phyloP scores from a whole-genome alignment of 2,329 filamentous ascomycete genomes.

The Xylariales sp. region DNA sequence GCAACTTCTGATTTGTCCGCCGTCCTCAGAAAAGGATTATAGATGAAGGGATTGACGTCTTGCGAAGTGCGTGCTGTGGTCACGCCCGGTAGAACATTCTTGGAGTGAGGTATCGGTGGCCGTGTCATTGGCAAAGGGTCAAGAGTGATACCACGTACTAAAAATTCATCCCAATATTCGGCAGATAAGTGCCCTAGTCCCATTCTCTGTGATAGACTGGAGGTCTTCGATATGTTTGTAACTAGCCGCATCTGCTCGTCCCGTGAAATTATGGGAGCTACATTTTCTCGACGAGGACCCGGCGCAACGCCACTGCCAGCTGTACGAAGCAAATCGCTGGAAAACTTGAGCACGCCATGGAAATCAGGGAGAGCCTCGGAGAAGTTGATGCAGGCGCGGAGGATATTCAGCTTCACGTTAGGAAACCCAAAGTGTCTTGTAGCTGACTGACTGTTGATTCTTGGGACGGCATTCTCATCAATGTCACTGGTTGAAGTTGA shows the following conservation, averaged over 20 bases:
- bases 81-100: conserved; percentile 64
- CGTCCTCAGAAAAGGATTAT: conserved; percentile 88
- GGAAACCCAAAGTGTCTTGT: conserved; percentile 79
- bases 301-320: conserved; percentile 85
- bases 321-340: conserved; percentile 83
- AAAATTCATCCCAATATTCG: conserved; percentile 97
- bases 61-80: conserved; percentile 64
- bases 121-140: conserved; percentile 70
- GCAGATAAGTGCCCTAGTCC: conserved; percentile 77
- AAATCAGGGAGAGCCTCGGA: conserved; percentile 95
- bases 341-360: conserved; percentile 87
- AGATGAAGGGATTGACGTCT: conserved; percentile 87
- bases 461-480: conserved; percentile 63
- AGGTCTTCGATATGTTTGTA: conserved; percentile 86
- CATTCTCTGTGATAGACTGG: conserved; percentile 79
- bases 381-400: conserved; percentile 91
- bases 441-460: conserved; percentile 70
- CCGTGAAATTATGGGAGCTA: conserved; percentile 74
- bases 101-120: conserved; percentile 74
- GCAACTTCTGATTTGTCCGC: conserved; percentile 70
- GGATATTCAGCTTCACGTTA: conserved; percentile 84
- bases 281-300: conserved; percentile 74
- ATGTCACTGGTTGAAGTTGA: conserved; percentile 56
- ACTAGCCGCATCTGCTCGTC: conserved; percentile 90
- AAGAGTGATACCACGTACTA: conserved; percentile 81